Base-by-base conservation (phyloP, 2,329 filamentous ascomycete genomes). In the Scedosporium aurantiacum region DNA sequence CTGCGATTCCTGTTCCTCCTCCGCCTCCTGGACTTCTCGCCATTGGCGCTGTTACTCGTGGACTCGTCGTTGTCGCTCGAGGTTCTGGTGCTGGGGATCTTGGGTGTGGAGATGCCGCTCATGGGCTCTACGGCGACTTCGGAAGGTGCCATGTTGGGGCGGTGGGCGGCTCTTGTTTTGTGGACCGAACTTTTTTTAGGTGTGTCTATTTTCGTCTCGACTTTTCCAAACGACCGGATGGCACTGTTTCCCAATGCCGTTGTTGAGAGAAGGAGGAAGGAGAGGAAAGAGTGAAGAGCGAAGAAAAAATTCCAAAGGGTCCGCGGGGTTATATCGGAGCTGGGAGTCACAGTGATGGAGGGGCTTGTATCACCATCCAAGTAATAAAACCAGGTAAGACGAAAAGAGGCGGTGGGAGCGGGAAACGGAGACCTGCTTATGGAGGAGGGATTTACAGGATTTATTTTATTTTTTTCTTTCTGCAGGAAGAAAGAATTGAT, bases 61-160 rank as follows among this genome's bases (percentile, higher is more conserved):
- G 62, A 61, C n/a, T 50, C 32, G 16, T 61, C 60, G 18, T 52
- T 62, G 18, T 64, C 63, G 52, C 60, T 63, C n/a, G 63, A 63
- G n/a, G 63, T 23, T 47, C 37, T 40, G 54, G 25, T 56, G 23
- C 58, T 63, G 60, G 37, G 47, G 41, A 23, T 52, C 45, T 62
- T 62, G 52, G 18, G 37, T 21, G 18, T 59, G 50, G 57, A 58
- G 62, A 61, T 60, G 47, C 55, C 43, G 57, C 21, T 27, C 7
- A 61, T 27, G 12, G 60, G 41, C 27, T 45, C 56, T 25, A 56
- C 37, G 10, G 58, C 55, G 47, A 57, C 37, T 37, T 43, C 54
- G 50, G 58, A 43, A 25, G 63, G 57, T 25, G 60, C 60, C 62
- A 64, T 64, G 47, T 32, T 59, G 25, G 21, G 32, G 28, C 12